Evolutionary conservation across 306 rosid genomes (phyloP), one percentile per base, ranked within the genome.

Genomic region (Argentina anserina): DNA sequence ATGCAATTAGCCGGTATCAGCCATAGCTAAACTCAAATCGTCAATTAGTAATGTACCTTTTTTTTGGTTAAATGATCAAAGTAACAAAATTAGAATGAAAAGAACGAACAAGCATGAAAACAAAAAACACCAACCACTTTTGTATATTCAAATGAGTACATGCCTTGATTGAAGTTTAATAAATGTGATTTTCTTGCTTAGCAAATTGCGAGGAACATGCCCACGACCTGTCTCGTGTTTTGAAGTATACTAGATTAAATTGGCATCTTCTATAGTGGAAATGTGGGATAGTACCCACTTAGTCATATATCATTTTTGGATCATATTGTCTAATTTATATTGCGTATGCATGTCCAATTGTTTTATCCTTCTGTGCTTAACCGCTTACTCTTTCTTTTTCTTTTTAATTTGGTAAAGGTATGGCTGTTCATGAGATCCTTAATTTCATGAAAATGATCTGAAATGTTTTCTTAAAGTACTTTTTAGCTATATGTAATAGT

Each of bases 191-290:
- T 8, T 61, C 11, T 71, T 41, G 9, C n/a, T 56, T 31, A 41
- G 31, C 75, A 71, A 41, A 31, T 37, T 37, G 21, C 55, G 18
- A 59, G 21, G 34, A 20, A 58, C 75, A 41, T 58, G 75, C 28
- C 75, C 43, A n/a, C 42, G 1, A 20, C 6, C 43, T 28, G 55
- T 9, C n/a, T 28, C 41, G 20, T 34, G 1, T 18, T 26, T 40
- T 20, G 53, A 18, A 40, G 11, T 40, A 9, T 18, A 5, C 40
- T 21, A 18, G 28, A 40, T 21, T 4, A 36, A 41, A 33, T 61
- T 61, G 66, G 66, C 8, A 42, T 63, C 17, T 37, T 63, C 29
- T 41, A 1, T 52, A 31, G 10, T 33, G 36, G 4, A 33, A n/a
- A n/a, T n/a, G n/a, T 34, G 67, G 37, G 34, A 61, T 18, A 61